Conservation (phyloP, 192 early-diverging fungal species). For the Rhizoclosmatium sp. region DNA sequence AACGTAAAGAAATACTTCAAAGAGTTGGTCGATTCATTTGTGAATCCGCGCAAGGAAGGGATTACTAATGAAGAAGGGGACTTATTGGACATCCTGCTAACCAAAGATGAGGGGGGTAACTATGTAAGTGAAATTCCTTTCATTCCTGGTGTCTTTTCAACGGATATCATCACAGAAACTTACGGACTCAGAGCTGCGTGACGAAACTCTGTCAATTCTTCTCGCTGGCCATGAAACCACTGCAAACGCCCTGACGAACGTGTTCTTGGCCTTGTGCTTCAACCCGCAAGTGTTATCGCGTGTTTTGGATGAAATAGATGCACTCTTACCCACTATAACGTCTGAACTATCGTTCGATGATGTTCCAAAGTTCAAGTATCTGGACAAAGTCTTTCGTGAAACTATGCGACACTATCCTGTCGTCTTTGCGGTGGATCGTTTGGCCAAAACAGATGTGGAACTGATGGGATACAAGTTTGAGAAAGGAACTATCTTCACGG, state of each 20-base stretch:
- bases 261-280: conserved; percentile 46
- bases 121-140: background rate
- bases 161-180: conserved; percentile 8
- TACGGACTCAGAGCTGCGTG: conserved; percentile 42
- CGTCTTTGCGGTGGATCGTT: background rate
- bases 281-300: conserved; percentile 47
- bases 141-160: background rate
- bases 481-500: conserved; percentile 30
- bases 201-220: conserved; percentile 55
- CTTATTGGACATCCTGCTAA: background rate
- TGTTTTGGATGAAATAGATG: conserved; percentile 46
- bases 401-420: conserved; percentile 55
- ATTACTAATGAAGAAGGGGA: background rate
- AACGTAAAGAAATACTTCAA: background rate
- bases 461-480: conserved; percentile 58
- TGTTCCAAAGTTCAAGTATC: conserved; percentile 34
- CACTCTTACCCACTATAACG: background rate
- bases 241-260: conserved; percentile 53
- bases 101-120: background rate
- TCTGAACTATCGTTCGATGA: conserved; percentile 10
- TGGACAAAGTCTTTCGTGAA: conserved; percentile 58
- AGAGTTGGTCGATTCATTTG: background rate
- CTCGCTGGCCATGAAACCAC: conserved; percentile 65
- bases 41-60: background rate
- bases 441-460: conserved; percentile 44